Evolutionary conservation across 1,284 basidiomycete species (phyloP).

Genomic region (Apiotrichum brassicae): DNA sequence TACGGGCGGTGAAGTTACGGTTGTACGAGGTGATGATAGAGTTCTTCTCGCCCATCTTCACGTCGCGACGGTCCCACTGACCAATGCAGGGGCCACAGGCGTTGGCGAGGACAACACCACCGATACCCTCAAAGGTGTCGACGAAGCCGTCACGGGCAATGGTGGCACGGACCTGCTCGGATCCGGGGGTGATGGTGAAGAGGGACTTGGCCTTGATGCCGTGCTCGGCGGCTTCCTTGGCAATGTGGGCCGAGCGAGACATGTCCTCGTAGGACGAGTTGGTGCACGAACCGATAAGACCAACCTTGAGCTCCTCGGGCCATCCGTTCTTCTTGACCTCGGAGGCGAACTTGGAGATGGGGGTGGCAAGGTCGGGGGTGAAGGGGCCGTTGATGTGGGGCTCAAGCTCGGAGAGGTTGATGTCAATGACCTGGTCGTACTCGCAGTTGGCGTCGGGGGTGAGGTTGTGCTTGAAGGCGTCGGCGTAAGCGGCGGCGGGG

Average conservation of each 20-base stretch:
- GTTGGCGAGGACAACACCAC: conserved; percentile 84
- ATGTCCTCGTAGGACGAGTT: conserved; percentile 96
- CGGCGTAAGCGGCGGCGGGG: conserved; percentile 66
- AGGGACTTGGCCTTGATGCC: conserved; percentile 80
- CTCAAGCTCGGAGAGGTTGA: conserved; percentile 86
- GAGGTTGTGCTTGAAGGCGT: conserved; percentile 85
- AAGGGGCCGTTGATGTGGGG: conserved; percentile 96
- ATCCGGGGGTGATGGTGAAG: conserved; percentile 95
- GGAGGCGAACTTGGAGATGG: conserved; percentile 80
- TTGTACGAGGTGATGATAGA: conserved; percentile 99
- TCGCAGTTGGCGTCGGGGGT: conserved; percentile 80
- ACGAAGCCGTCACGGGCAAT: conserved; percentile 79
- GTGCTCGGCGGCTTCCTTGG: conserved; percentile 77
- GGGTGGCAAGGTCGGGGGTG: conserved; percentile 94
- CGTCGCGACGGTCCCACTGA: conserved; percentile 96
- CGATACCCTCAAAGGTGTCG: conserved; percentile 14
- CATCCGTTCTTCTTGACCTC: conserved; percentile 79
- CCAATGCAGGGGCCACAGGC: conserved; percentile 99
- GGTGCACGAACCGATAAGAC: conserved; percentile 94
- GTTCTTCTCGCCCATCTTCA: conserved; percentile 94
- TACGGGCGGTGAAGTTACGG: conserved; percentile 99
- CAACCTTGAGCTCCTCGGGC: conserved; percentile 86
- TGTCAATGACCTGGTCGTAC: conserved; percentile 92
- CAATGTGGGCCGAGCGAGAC: conserved; percentile 86
- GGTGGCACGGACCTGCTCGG: conserved; percentile 95